Conservation (phyloP, 495 filamentous ascomycete species). For the Neurospora sublineolata region DNA sequence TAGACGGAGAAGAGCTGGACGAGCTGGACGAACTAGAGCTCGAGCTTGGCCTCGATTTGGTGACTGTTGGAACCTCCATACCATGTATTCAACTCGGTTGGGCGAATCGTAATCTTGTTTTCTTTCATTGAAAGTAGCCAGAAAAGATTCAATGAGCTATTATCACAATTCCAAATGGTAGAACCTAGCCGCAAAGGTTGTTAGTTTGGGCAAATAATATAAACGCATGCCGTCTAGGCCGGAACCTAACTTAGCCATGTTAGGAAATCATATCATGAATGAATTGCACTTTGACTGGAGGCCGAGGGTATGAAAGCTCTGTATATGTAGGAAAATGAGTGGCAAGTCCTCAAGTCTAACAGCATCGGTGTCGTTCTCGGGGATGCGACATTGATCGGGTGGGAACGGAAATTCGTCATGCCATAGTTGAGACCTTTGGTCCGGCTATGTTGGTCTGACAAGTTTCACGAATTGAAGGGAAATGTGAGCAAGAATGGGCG, state of each 20-base stretch:
- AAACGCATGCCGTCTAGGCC: background rate
- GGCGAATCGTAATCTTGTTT: background rate
- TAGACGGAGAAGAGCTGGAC: background rate
- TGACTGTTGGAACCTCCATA: background rate
- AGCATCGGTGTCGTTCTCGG: background rate
- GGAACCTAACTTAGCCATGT: background rate
- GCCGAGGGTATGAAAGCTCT: background rate
- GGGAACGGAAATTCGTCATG: background rate
- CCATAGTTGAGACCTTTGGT: background rate
- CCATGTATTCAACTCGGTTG: background rate
- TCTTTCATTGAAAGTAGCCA: background rate
- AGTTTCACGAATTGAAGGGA: background rate
- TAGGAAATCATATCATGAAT: background rate
- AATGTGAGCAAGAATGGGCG: background rate
- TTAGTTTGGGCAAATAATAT: background rate
- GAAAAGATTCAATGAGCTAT: background rate
- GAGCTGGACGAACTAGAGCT: background rate
- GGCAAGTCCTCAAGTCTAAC: background rate
- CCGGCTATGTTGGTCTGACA: background rate
- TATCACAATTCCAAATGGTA: background rate
- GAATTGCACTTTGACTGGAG: background rate
- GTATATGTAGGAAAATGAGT: background rate
- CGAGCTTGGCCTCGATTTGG: background rate
- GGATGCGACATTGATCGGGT: background rate
- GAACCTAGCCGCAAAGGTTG: background rate